Evolutionary conservation across 306 rosid genomes (phyloP), one percentile per base, ranked within the genome.

Genomic region (Clitoria ternatea): DNA sequence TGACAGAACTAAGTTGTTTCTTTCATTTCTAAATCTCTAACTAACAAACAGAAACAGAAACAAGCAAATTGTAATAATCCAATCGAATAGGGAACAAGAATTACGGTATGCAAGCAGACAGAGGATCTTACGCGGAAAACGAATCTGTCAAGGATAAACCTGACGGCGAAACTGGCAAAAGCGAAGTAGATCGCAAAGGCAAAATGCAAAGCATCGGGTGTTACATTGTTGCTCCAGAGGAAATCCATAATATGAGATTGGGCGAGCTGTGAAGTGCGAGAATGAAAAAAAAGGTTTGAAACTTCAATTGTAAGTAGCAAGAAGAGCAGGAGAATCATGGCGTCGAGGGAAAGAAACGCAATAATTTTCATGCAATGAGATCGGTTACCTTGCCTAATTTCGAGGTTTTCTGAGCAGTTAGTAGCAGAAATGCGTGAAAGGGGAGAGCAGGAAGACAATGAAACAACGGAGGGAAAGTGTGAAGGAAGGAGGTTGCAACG

Each of bases 131-230:
- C 96, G 53, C 86, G 84, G 54, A 88, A 90, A 67, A 94, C 65
- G 89, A 60, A 88, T 82, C 64, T 88, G 79, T 93, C 97, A 12
- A 93, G 79, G 35, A 88, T 22, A 87, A 84, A 75, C 74, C 93
- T 81, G 8, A 85, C 89, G 13, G 33, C 80, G 27, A 80, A 66
- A 79, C 78, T 81, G 66, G 78, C 76, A 18, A 84, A 20, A 13
- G 96, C 85, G 76, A 87, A 87, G 83, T 68, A 91, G 83, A 90
- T 37, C 47, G 91, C 89, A 74, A 84, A 20, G 65, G 70, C 3
- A 75, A 88, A 88, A 83, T 90, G 91, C 72, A 60, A 88, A n/a
- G 75, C 33, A 30, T 17, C 47, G 5, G 96, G 92, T 3, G 24
- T 57, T 42, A 27, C 81, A 68, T 67, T 80, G 48, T 66, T 59